Conservation (phyloP, 2,329 filamentous ascomycete genomes). For the Fusarium coicis region DNA sequence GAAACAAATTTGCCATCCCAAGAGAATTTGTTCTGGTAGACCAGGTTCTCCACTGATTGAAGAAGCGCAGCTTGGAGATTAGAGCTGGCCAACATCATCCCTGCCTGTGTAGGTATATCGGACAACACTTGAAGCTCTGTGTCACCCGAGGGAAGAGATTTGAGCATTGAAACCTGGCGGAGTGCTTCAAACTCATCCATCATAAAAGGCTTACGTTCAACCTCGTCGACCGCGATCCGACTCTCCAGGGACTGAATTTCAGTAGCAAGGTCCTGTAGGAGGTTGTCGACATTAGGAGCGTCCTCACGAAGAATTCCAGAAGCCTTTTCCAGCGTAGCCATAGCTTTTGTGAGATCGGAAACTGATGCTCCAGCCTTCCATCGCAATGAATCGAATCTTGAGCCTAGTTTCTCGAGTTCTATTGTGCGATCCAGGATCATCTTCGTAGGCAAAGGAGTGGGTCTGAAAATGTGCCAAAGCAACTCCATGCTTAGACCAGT, state of each 20-base stretch:
- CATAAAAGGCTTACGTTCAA: constrained; percentile 61
- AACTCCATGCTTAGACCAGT: constrained; percentile 84
- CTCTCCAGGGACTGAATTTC: constrained; percentile 65
- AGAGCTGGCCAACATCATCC: constrained; percentile 49
- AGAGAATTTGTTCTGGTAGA: constrained; percentile 50
- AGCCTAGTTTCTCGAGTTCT: constrained; percentile 66
- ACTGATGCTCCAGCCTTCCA: constrained; percentile 67
- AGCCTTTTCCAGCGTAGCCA: constrained; percentile 64
- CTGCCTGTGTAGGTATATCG: constrained; percentile 50
- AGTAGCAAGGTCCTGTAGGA: constrained; percentile 60
- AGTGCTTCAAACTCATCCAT: constrained; percentile 66
- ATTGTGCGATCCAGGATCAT: constrained; percentile 58
- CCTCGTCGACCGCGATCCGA: constrained; percentile 55
- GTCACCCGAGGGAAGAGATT: constrained; percentile 29
- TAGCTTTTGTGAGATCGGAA: constrained; percentile 62
- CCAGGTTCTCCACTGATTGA: constrained; percentile 60
- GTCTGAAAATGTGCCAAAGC: constrained; percentile 79
- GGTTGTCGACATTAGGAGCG: constrained; percentile 54
- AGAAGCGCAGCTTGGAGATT: constrained; percentile 53
- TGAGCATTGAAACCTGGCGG: constrained; percentile 62
- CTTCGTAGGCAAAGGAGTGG: constrained; percentile 63
- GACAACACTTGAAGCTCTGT: constrained; percentile 62
- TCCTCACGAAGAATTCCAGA: constrained; percentile 63
- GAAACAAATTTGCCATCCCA: constrained; percentile 55
- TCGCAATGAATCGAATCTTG: constrained; percentile 68